These are phyloP conservation scores for Ceratocystis smalleyi DNA, from an alignment of 2,329 filamentous ascomycete genomes.

Conservation along the genomic window DNA sequence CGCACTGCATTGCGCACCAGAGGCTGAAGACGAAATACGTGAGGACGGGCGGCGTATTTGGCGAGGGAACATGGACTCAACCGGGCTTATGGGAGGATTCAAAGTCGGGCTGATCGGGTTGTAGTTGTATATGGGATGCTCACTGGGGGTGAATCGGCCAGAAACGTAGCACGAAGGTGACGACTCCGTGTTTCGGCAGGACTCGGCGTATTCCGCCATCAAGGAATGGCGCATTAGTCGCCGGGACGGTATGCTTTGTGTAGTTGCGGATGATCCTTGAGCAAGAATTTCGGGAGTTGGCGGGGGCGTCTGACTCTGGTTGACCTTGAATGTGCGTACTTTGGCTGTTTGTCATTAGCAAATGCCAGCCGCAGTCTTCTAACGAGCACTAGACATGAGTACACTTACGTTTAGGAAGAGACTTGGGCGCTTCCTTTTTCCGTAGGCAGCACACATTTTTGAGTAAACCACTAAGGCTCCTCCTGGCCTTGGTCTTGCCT, in stretches of 20 bases:
- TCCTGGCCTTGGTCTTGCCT: not conserved
- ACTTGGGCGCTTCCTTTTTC: not conserved
- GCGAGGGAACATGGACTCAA: conserved; percentile 1
- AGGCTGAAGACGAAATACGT: conserved; percentile 3
- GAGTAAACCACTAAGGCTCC: conserved; percentile 7
- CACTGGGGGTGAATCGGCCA: conserved; percentile 5
- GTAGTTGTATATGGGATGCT: conserved; percentile 14
- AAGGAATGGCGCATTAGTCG: conserved; percentile 14
- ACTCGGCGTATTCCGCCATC: conserved; percentile 12
- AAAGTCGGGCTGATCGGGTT: conserved; percentile 9
- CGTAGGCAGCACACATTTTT: conserved; percentile 13
- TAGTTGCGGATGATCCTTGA: conserved; percentile 8
- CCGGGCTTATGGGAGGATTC: not conserved
- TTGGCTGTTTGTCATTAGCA: conserved; percentile 4
- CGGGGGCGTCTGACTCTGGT: not conserved
- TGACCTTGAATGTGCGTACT: conserved; percentile 15
- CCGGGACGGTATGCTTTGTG: conserved; percentile 8
- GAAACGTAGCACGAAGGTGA: conserved; percentile 6
- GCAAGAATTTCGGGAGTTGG: conserved; percentile 10
- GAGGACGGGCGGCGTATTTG: conserved; percentile 4
- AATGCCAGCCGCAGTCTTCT: not conserved
- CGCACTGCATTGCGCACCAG: not conserved
- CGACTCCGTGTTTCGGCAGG: conserved; percentile 1
- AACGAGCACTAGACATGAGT: not conserved
- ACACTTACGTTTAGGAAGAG: conserved; percentile 12